A percentile compares a stretch with the other conserved stretches of the same genome.
These are phyloP conservation scores for Pseudovirgaria hyperparasitica DNA, from an alignment of 2,329 filamentous ascomycete genomes.

Conservation along the genomic window DNA sequence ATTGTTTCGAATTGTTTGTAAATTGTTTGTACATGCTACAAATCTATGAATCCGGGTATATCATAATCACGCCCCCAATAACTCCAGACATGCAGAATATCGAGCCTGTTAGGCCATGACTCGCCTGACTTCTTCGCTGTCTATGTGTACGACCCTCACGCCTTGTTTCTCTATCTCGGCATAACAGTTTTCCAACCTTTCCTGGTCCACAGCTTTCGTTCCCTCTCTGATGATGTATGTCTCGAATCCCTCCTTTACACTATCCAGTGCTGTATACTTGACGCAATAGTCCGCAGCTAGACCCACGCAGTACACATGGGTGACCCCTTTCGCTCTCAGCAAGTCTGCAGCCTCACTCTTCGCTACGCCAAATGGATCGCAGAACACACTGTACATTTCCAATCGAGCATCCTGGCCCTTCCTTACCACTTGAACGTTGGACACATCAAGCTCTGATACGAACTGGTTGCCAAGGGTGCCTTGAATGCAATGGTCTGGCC, in stretches of 20 bases:
- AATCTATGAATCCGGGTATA: no score
- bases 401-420: constrained; percentile 65
- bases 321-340: constrained; percentile 47
- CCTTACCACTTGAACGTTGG: constrained; percentile 50
- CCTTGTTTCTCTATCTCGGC: constrained; percentile 44
- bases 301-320: constrained; percentile 75
- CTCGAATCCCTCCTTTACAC: constrained; percentile 59
- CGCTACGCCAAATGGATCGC: constrained; percentile 58
- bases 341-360: constrained; percentile 48
- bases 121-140: constrained; percentile 43
- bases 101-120: constrained; percentile 19
- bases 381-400: constrained; percentile 93
- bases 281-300: constrained; percentile 88
- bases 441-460: constrained; percentile 54
- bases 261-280: constrained; percentile 66
- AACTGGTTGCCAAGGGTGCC: constrained; percentile 59
- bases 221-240: constrained; percentile 69
- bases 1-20: no score
- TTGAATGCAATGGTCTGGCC: constrained; percentile 85
- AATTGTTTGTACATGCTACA: no score
- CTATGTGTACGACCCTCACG: constrained; percentile 47
- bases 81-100: no score
- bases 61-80: no score
- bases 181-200: constrained; percentile 43
- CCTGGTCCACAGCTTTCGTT: constrained; percentile 57